Base-by-base conservation (phyloP, 2,329 filamentous ascomycete genomes). In the Fusarium drepaniforme region DNA sequence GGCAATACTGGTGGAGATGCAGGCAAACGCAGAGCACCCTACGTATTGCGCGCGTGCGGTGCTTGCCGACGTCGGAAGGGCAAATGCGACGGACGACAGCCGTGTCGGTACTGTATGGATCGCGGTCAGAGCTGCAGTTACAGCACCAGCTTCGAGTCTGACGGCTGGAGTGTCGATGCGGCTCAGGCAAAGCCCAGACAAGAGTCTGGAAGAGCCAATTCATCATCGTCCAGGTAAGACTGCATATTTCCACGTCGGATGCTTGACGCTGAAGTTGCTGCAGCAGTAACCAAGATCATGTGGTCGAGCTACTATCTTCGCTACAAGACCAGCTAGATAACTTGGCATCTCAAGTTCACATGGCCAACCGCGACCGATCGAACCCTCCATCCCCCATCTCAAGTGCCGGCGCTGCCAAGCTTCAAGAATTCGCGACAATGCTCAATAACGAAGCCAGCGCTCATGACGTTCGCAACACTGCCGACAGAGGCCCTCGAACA, bases 11-110 rank as follows among this genome's bases (percentile, higher is more conserved):
- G 35, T 15, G 56, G 35, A 8, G 56, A 58, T n/a, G 12, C 15
- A 33, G 56, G 30, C 13, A 69, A 66, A 16, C 21, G 74, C 38
- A 67, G 75, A 30, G 75, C 74, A 9, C 73, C 74, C 6, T 77
- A 77, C 28, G 69, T 71, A n/a, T 56, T 72, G 18, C 73, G 75
- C n/a, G 77, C 77, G 11, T 78, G 77, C 66, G 75, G 78, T 53
- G 70, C 70, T 3, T 78, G 77, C 65, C 76, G 77, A 30, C 64
- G 74, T 15, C 74, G 77, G 25, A 78, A 78, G 65, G 76, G 76
- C 12, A 74, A 72, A 69, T 78, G 77, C 64, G 73, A 77, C 35
- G 77, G 77, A 9, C 67, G 63, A 16, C 64, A 77, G 33, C 76
- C 76, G 21, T 78, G 77, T 60, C 64, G 64, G 16, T 69, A 75